These are phyloP conservation scores for Sphagnum tenellum DNA, from an alignment of 225 moss, liverwort and hornwort species.

Conservation along the genomic window DNA sequence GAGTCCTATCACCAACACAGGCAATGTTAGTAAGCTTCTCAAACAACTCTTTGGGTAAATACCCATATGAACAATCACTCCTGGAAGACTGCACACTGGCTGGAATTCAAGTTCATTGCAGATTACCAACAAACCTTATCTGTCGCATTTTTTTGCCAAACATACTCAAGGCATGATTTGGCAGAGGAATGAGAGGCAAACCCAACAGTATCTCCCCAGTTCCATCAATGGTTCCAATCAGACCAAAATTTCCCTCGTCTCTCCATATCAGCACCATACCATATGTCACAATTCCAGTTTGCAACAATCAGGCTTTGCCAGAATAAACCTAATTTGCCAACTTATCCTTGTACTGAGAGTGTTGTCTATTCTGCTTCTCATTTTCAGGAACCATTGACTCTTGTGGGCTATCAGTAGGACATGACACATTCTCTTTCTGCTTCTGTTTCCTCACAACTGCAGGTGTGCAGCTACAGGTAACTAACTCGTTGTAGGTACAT, in stretches of 20 bases:
- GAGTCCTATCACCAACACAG: conserved; percentile 38
- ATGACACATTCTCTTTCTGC: too few species aligned
- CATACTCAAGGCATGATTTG: conserved; percentile 50
- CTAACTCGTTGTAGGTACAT: too few species aligned
- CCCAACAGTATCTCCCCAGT: conserved; percentile 48
- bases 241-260: conserved; percentile 78
- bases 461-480: too few species aligned
- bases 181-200: conserved; percentile 65
- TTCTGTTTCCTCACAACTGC: too few species aligned
- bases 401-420: too few species aligned
- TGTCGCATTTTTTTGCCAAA: conserved; percentile 44
- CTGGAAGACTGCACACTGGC: conserved; percentile 41
- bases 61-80: conserved; percentile 40
- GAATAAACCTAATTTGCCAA: too few species aligned
- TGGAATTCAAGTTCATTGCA: conserved; percentile 46
- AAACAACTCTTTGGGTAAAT: conserved; percentile 29
- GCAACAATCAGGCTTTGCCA: too few species aligned
- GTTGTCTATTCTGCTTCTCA: too few species aligned
- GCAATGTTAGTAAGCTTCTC: conserved; percentile 58
- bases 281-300: conserved; percentile 43
- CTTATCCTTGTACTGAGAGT: too few species aligned
- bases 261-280: conserved; percentile 91
- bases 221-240: conserved; percentile 73
- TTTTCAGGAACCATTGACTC: too few species aligned
- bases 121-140: conserved; percentile 26